Base-by-base conservation (phyloP, 768 basidiomycete genomes). In the Dendrothele bispora region DNA sequence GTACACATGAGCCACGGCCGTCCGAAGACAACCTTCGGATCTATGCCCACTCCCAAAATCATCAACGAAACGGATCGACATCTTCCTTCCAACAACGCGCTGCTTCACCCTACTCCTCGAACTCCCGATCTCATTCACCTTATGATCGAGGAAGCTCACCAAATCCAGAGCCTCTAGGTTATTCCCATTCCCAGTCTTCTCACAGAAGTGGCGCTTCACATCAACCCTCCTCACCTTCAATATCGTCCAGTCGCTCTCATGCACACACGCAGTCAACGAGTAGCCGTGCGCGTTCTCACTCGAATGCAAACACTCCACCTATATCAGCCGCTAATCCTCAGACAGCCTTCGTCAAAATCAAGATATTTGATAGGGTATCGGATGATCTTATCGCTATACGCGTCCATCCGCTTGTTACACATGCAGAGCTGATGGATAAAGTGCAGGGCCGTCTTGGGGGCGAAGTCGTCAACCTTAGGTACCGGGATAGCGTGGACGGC, bases 381-480 rank as follows among this genome's bases (percentile, higher is more conserved):
- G 95, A 98, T 61, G 97, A 99, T 65, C 72, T 98, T 46, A 93
- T 98, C 53, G 97, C 97, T 4, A 97, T 98, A 47, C 85, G 97
- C 12, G 95, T 98, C 24, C 94, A 95, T 61, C 97, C 97, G 20
- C 82, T 79, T 43, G 94, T 98, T 32, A 83, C 88, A 7, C 87
- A 90, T 59, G 72, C 68, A 8, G 92, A 95, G 60, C 74, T 99
- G 51, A 85, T 97, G 77, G 89, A 84, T 42, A 99, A 98, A 70
- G 90, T 98, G 27, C 84, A 91, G 58, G 79, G 87, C 28, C 82
- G 97, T 43, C 72, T 98, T 5, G 94, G 92, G 1, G 77, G 77
- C 12, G 85, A 88, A 50, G 69, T 95, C 28, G 70, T 61, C 7
- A 69, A 72, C 35, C 72, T 98, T 52, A 76, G 81, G 55, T 98